phyloP scores from a whole-genome alignment of 306 rosid genomes.

The Styphnolobium japonicum region DNA sequence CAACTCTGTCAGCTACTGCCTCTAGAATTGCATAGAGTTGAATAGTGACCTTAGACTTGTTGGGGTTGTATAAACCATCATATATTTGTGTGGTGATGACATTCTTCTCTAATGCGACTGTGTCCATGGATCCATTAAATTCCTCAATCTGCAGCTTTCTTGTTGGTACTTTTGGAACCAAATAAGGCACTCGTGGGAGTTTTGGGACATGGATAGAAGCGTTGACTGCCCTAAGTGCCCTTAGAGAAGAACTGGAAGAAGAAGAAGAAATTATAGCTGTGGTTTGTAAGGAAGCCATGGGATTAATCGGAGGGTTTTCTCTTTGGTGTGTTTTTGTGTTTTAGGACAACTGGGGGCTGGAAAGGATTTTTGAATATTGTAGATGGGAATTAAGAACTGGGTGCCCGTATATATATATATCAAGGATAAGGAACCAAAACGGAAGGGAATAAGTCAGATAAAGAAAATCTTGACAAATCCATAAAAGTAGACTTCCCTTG shows the following conservation, averaged over 20 bases:
- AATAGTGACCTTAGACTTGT: neutral
- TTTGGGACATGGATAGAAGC: conserved; percentile 45
- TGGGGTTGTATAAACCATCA: neutral
- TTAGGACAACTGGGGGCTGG: neutral
- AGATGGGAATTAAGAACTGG: neutral
- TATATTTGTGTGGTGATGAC: neutral
- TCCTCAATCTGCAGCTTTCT: conserved; percentile 21
- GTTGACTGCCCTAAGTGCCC: conserved; percentile 15
- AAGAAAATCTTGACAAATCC: neutral
- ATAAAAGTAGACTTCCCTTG: neutral
- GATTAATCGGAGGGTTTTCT: neutral
- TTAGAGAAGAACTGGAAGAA: conserved; percentile 22
- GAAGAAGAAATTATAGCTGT: conserved; percentile 29
- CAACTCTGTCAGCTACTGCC: conserved; percentile 47
- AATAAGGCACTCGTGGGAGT: conserved; percentile 18
- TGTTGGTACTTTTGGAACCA: conserved; percentile 16
- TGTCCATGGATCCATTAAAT: neutral
- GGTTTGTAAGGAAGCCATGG: conserved; percentile 27
- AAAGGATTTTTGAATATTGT: neutral
- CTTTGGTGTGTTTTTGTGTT: neutral
- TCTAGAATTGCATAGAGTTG: conserved; percentile 55
- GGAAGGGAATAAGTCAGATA: conserved; percentile 21
- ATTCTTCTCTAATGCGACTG: conserved; percentile 1
- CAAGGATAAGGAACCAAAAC: too few relatives aligned
- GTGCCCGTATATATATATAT: neutral